Conservation (phyloP, 2,329 filamentous ascomycete genomes). For the Bipolaris zeicola region DNA sequence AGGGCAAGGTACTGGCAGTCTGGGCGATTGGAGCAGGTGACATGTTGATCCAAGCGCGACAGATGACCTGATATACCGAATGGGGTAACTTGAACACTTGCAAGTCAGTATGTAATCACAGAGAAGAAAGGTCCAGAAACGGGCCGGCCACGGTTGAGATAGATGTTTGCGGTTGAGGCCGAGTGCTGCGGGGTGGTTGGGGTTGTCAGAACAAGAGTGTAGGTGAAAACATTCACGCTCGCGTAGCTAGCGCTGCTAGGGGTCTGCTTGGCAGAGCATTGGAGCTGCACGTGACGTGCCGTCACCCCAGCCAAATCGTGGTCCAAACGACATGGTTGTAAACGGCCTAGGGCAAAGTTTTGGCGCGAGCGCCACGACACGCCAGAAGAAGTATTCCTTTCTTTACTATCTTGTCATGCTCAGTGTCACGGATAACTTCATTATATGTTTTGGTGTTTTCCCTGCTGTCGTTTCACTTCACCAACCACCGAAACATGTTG, state of each 20-base stretch:
- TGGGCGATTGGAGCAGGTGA: slow-evolving; percentile 42
- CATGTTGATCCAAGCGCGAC: slow-evolving; percentile 37
- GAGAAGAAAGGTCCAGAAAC: neutral
- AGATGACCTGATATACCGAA: slow-evolving; percentile 32
- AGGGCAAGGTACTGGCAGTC: slow-evolving; percentile 27
- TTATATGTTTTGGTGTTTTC: neutral
- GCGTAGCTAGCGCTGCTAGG: slow-evolving; percentile 43
- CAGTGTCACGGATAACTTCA: too few relatives aligned
- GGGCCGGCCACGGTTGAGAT: slow-evolving; percentile 22
- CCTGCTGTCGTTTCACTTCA: neutral
- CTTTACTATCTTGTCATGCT: neutral
- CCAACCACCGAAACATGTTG: neutral
- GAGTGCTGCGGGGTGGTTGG: slow-evolving; percentile 32
- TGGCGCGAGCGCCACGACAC: slow-evolving; percentile 2
- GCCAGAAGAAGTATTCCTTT: neutral
- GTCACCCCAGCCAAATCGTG: slow-evolving; percentile 11
- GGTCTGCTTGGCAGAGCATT: slow-evolving; percentile 35
- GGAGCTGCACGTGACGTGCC: slow-evolving; percentile 33
- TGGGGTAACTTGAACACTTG: slow-evolving; percentile 16
- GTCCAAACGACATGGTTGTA: slow-evolving; percentile 5
- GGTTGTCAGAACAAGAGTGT: slow-evolving; percentile 33
- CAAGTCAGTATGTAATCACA: neutral
- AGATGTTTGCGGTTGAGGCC: slow-evolving; percentile 16
- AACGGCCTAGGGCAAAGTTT: slow-evolving; percentile 13
- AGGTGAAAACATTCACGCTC: slow-evolving; percentile 49